Conservation (phyloP, 2,329 filamentous ascomycete genomes). For the Colletotrichum euphorbiae region DNA sequence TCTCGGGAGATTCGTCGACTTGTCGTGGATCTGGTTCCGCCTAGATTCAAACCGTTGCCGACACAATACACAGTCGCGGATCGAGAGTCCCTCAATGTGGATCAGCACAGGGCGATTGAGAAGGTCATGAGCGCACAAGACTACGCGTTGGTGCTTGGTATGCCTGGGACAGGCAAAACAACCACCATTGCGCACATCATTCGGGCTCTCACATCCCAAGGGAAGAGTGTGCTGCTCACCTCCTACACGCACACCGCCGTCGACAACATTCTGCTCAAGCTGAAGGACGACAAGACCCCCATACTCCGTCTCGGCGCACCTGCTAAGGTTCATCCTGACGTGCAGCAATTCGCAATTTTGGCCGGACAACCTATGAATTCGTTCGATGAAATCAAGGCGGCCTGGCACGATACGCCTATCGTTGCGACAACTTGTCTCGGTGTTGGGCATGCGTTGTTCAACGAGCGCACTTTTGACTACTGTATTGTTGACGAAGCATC, state of each 20-base stretch:
- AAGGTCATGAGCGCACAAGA: conserved; percentile 97
- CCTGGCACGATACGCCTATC: conserved; percentile 87
- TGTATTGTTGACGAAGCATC: conserved; percentile 99
- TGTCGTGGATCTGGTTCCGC: conserved; percentile 81
- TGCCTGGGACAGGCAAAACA: conserved; percentile 98
- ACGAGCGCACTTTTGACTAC: conserved; percentile 91
- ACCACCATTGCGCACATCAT: conserved; percentile 99
- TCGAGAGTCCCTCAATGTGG: conserved; percentile 80
- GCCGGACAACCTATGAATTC: conserved; percentile 78
- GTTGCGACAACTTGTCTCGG: conserved; percentile 96
- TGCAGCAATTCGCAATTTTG: conserved; percentile 85
- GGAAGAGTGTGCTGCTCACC: conserved; percentile 91
- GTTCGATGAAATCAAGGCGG: conserved; percentile 84
- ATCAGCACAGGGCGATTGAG: conserved; percentile 86
- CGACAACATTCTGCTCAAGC: conserved; percentile 96
- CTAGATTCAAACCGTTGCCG: conserved; percentile 76
- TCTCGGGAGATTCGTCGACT: conserved; percentile 80
- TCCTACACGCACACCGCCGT: conserved; percentile 98
- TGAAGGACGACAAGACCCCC: conserved; percentile 80
- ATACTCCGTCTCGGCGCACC: conserved; percentile 87
- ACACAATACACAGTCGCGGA: conserved; percentile 73
- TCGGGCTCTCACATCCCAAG: conserved; percentile 84
- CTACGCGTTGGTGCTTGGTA: conserved; percentile 96
- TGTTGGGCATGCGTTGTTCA: conserved; percentile 89
- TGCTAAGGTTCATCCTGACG: conserved; percentile 88